These are phyloP conservation scores for Wickerhamomyces sp. DNA, from an alignment of 1,139 yeast genomes.

Conservation along the genomic window DNA sequence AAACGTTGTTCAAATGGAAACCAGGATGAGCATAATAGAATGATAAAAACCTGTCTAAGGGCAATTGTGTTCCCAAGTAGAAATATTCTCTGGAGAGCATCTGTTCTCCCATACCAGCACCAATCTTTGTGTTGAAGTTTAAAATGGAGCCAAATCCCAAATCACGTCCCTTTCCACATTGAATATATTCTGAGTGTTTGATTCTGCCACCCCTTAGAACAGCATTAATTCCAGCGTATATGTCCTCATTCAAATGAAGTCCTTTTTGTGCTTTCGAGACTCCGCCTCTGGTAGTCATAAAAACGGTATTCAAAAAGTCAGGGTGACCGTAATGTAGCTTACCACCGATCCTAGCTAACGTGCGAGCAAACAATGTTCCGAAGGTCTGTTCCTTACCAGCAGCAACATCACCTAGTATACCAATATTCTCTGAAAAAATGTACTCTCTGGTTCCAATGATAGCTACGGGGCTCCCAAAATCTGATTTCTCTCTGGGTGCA, in stretches of 20 bases:
- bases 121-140: constrained; percentile 72
- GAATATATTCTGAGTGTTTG: constrained; percentile 71
- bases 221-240: constrained; percentile 72
- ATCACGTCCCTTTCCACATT: constrained; percentile 80
- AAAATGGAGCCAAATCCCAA: constrained; percentile 72
- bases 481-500: constrained; percentile 53
- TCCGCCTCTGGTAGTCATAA: constrained; percentile 73
- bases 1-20: constrained; percentile 67
- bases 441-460: constrained; percentile 74
- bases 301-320: constrained; percentile 63
- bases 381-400: constrained; percentile 77
- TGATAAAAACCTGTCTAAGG: constrained; percentile 68
- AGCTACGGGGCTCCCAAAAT: constrained; percentile 59
- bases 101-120: constrained; percentile 83
- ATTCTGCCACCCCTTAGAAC: constrained; percentile 70
- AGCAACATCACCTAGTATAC: constrained; percentile 72
- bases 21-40: constrained; percentile 77
- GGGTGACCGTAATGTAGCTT: constrained; percentile 75
- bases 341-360: constrained; percentile 69
- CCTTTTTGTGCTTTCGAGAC: constrained; percentile 74
- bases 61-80: constrained; percentile 66
- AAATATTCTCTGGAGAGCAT: constrained; percentile 72
- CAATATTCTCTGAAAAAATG: constrained; percentile 69
- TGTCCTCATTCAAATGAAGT: constrained; percentile 69
- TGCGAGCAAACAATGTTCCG: constrained; percentile 70